Base-by-base conservation (phyloP, 306 rosid species). In the Quercus agrifolia region DNA sequence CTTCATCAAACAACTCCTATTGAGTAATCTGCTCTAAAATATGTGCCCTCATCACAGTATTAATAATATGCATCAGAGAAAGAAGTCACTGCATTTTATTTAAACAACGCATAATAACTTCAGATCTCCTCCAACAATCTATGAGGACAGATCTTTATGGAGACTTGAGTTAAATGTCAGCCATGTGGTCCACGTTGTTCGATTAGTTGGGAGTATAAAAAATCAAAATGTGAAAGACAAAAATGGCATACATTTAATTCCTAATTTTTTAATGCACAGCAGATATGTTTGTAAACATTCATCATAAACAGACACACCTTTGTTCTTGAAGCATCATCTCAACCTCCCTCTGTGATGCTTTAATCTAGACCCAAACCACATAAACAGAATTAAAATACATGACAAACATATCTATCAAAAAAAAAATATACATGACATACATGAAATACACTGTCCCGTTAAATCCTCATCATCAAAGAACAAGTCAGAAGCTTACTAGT, bases 291-390 rank as follows among this genome's bases (percentile, higher is more conserved):
- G 66, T 13, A 76, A 71, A 66, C 6, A 72, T 55, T 73, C 75
- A 87, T 86, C 74, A 73, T 46, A 81, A 80, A 58, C 41, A 72
- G 79, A 81, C 78, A 77, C 55, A 94, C 98, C 98, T 92, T 74
- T 90, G 91, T 74, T 92, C 97, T 85, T 84, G 88, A 83, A 94
- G 91, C 95, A 90, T 94, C 85, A 30, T 84, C 85, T 88, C 97
- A 63, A 88, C 92, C 88, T 94, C 98, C 90, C 90, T 91, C 76
- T 91, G 87, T 38, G 94, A 89, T 82, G 87, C 88, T 79, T 94
- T 91, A 81, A 94, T 91, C 98, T 94, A 74, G 52, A 80, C n/a
- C 83, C 75, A 78, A 79, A 81, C 56, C 73, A 80, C 73, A 78
- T 69, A 70, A 58, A 73, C 74, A 69, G 61, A 41, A 77, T 17